These are phyloP conservation scores for Trifolium fragiferum DNA, from an alignment of 306 rosid genomes.

Conservation along the genomic window DNA sequence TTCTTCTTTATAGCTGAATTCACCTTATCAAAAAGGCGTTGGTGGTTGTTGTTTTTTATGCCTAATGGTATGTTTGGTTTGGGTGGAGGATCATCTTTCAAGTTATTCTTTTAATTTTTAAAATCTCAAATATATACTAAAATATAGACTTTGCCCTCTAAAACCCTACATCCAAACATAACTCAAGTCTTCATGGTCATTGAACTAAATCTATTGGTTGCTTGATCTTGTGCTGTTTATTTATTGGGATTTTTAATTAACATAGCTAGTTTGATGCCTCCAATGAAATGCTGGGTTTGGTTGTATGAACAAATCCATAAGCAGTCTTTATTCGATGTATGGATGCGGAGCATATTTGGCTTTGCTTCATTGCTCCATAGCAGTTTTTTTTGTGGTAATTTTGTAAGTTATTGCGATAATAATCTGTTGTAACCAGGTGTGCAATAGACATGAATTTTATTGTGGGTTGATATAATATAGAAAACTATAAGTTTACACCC, in stretches of 20 bases:
- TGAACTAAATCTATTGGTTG: neutral
- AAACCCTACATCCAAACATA: neutral
- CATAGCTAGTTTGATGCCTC: neutral
- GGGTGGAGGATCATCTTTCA: neutral
- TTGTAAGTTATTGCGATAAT: neutral
- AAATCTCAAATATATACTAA: neutral
- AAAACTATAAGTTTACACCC: constrained; percentile 1
- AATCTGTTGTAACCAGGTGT: neutral
- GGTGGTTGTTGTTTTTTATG: neutral
- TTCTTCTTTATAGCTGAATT: neutral
- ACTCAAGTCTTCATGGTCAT: neutral
- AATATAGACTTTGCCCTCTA: too few species aligned
- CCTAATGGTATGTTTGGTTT: neutral
- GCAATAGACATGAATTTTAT: neutral
- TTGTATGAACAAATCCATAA: neutral
- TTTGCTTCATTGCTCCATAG: neutral
- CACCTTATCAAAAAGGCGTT: neutral
- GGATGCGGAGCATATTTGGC: neutral
- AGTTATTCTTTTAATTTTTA: neutral
- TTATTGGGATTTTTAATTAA: neutral
- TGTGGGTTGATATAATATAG: neutral
- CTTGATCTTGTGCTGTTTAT: constrained; percentile 22
- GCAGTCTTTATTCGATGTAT: neutral
- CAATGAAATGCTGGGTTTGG: neutral
- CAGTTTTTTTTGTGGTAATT: neutral